Evolutionary conservation across 2,329 filamentous ascomycete genomes (phyloP), one percentile per base, ranked within the genome.

Genomic region (Cladosporium phlei): DNA sequence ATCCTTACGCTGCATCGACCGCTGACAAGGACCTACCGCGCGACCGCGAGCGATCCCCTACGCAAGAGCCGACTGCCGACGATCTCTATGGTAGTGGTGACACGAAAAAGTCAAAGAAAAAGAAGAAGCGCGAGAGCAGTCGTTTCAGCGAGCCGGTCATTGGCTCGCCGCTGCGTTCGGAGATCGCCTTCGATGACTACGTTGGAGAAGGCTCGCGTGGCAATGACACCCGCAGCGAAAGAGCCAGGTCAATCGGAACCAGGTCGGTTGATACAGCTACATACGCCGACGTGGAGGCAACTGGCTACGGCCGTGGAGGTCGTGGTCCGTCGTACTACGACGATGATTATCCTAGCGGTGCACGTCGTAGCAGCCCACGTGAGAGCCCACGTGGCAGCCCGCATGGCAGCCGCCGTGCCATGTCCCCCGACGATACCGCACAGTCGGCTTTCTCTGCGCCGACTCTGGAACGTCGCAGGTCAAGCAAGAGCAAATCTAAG

Each of bases 141-240:
- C 63, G 59, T 22, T 71, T 67, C 50, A 68, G 67, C 25, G 66
- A 68, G 19, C 61, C 64, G 7, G 62, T 63, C 14, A 61, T 69
- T 8, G 66, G 67, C 47, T 72, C 69, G 20, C 70, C 70, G 5
- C 58, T 73, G 25, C 58, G 70, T 21, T 63, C 68, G n/a, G 70
- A 73, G 48, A 61, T 71, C 43, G 65, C 66, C 20, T 66, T 67
- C 44, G 62, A 72, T 14, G 70, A 48, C 12, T 47, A 47, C 22
- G n/a, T 38, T 11, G 37, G 34, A 8, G 44, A 28, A 16, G 27
- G 35, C 12, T 27, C 6, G 5, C 9, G 17, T 14, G 20, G 24
- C 3, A 37, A 39, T 11, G n/a, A n/a, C n/a, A n/a, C n/a, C n/a
- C n/a, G n/a, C n/a, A n/a, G n/a, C n/a, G n/a, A n/a, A n/a, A n/a